A percentile compares a stretch with the other conserved stretches of the same genome.
Conservation (phyloP, 2,329 filamentous ascomycete species). For the Xylaria sp. region DNA sequence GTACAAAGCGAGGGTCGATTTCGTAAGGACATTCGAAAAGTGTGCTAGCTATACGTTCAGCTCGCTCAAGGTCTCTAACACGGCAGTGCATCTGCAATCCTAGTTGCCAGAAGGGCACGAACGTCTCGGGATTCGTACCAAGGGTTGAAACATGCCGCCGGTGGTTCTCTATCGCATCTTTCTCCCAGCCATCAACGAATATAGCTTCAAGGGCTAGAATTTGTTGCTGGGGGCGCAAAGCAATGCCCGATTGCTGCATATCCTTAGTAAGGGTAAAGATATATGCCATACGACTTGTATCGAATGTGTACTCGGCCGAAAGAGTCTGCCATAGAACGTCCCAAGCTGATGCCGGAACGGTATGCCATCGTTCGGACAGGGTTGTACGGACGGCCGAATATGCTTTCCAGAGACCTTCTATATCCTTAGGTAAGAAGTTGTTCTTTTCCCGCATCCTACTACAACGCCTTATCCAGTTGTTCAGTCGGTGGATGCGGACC, state of each 20-base stretch:
- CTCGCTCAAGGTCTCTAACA: slow-evolving; percentile 66
- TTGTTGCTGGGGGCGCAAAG: slow-evolving; percentile 66
- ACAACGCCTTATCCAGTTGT: slow-evolving; percentile 44
- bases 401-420: slow-evolving; percentile 55
- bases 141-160: slow-evolving; percentile 65
- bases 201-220: slow-evolving; percentile 75
- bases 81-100: slow-evolving; percentile 73
- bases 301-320: slow-evolving; percentile 60
- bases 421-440: slow-evolving; percentile 31
- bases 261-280: slow-evolving; percentile 72
- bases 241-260: slow-evolving; percentile 67
- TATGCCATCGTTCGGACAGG: slow-evolving; percentile 59
- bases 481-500: slow-evolving; percentile 41
- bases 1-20: slow-evolving; percentile 65
- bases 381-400: slow-evolving; percentile 59
- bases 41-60: slow-evolving; percentile 64
- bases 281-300: slow-evolving; percentile 68
- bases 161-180: slow-evolving; percentile 72
- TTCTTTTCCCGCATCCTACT: slow-evolving; percentile 34
- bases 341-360: slow-evolving; percentile 71
- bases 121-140: slow-evolving; percentile 59
- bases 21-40: slow-evolving; percentile 59
- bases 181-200: slow-evolving; percentile 69
- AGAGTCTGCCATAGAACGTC: slow-evolving; percentile 72
- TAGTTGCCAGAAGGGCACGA: slow-evolving; percentile 69